A percentile compares a stretch with the other conserved stretches of the same genome.
phyloP scores from a whole-genome alignment of 805 yeast genomes.

The Schwanniomyces vanrijiae region DNA sequence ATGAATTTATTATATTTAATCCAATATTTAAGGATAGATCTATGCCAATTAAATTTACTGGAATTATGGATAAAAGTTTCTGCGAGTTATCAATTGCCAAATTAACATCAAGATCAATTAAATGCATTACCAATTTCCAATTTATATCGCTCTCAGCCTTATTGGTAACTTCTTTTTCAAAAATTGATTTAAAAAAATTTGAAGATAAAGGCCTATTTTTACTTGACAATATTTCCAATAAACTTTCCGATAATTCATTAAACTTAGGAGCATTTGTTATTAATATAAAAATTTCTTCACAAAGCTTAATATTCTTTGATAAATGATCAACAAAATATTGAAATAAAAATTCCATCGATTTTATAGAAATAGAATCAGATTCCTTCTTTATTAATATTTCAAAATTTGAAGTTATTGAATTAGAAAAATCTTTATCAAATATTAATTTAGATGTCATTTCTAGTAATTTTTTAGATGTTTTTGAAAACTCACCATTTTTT shows the following conservation, averaged over 20 bases:
- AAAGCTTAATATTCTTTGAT: slow-evolving; percentile 33
- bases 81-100: slow-evolving; percentile 50
- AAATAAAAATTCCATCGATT: slow-evolving; percentile 20
- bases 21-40: slow-evolving; percentile 14
- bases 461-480: background rate
- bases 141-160: slow-evolving; percentile 20
- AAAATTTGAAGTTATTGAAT: slow-evolving; percentile 26
- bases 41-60: slow-evolving; percentile 2
- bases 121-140: slow-evolving; percentile 47
- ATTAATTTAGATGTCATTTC: slow-evolving; percentile 8
- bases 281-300: slow-evolving; percentile 50
- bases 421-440: slow-evolving; percentile 12
- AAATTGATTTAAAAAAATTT: slow-evolving; percentile 46
- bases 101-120: slow-evolving; percentile 57
- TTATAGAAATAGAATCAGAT: slow-evolving; percentile 5
- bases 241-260: slow-evolving; percentile 38
- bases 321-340: slow-evolving; percentile 25
- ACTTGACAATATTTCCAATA: slow-evolving; percentile 47
- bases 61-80: slow-evolving; percentile 22
- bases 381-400: slow-evolving; percentile 26
- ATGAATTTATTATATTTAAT: slow-evolving; percentile 44
- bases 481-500: background rate
- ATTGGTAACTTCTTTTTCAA: slow-evolving; percentile 24
- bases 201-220: slow-evolving; percentile 56
- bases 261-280: slow-evolving; percentile 32